Evolutionary conservation across 2,329 filamentous ascomycete species (phyloP).

Genomic region (Fusarium phyllophilum): DNA sequence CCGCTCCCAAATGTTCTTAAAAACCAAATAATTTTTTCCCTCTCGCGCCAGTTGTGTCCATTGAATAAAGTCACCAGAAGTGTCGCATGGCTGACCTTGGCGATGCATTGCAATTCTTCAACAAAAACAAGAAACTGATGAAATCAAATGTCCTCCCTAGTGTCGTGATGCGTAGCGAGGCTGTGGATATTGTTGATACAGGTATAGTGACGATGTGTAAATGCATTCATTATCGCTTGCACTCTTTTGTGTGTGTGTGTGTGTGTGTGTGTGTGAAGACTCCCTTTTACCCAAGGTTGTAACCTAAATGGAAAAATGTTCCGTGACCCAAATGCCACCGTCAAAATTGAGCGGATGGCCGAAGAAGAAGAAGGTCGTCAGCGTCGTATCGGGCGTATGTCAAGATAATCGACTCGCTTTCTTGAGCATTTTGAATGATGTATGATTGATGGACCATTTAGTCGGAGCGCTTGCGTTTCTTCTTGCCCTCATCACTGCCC

Average conservation of each 20-base stretch:
- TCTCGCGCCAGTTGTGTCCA: conserved; percentile 39
- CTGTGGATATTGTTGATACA: conserved; percentile 55
- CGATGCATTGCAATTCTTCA: conserved; percentile 42
- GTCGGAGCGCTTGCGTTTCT: conserved; percentile 81
- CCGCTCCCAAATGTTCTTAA: conserved; percentile 21
- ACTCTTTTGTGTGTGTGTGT: conserved; percentile 51
- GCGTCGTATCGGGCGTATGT: conserved; percentile 49
- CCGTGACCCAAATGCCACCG: conserved; percentile 47
- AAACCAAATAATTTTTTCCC: conserved; percentile 28
- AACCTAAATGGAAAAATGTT: conserved; percentile 36
- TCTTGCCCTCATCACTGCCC: conserved; percentile 58
- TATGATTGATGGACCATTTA: conserved; percentile 50
- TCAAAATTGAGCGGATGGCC: conserved; percentile 35
- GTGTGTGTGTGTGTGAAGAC: conserved; percentile 52
- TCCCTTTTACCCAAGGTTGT: conserved; percentile 48
- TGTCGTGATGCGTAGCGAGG: conserved; percentile 45
- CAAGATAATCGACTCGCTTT: conserved; percentile 36
- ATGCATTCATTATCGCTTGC: conserved; percentile 53
- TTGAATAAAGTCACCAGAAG: conserved; percentile 27
- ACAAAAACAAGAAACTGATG: conserved; percentile 29
- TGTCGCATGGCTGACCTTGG: conserved; percentile 17
- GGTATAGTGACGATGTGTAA: conserved; percentile 55
- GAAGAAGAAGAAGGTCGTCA: conserved; percentile 46
- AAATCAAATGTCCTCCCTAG: conserved; percentile 43
- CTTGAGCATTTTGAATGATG: conserved; percentile 33